Evolutionary conservation across 2,329 filamentous ascomycete genomes (phyloP), one percentile per base, ranked within the genome.

Genomic region (Monilinia vaccinii-corymbosi): DNA sequence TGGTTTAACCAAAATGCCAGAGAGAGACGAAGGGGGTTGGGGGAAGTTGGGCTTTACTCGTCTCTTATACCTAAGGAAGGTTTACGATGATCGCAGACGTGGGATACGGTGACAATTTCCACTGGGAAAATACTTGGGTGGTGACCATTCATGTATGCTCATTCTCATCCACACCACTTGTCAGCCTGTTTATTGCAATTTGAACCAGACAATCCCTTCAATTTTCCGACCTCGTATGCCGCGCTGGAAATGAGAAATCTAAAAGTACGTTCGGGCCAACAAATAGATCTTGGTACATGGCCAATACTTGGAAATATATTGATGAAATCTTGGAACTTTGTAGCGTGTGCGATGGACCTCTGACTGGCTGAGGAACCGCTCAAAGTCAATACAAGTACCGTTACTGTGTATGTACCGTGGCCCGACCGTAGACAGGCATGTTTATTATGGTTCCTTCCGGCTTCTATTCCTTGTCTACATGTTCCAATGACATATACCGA

Each of bases 351-450:
- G 49, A 59, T 45, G 28, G 48, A 31, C 16, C 23, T 60, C 28
- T 56, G 23, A 60, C 34, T 55, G 49, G 50, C 21, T 40, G 16
- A 14, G 47, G 32, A 60, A 69, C 68, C 74, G 70, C 64, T 76
- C 64, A 85, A 81, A 28, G 76, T 75, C 60, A 73, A 62, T 60
- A 66, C 70, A 70, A 51, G 47, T 50, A 51, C 25, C 36, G 36
- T 42, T 44, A 51, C 28, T 25, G 25, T 55, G 25, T 58, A 52
- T 85, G 80, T 47, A 83, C 64, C 53, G 75, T 71, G 4, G 77
- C 77, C 63, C 59, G 62, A 67, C 66, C 63, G 50, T 32, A 62
- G 57, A 61, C 65, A 66, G 64, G 64, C 65, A 67, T 68, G 60
- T 56, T 56, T 31, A 36, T 42, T 36, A 38, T 63, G 60, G 52